These are phyloP conservation scores for Margaritispora aquatica DNA, from an alignment of 495 filamentous ascomycete species.

Conservation along the genomic window DNA sequence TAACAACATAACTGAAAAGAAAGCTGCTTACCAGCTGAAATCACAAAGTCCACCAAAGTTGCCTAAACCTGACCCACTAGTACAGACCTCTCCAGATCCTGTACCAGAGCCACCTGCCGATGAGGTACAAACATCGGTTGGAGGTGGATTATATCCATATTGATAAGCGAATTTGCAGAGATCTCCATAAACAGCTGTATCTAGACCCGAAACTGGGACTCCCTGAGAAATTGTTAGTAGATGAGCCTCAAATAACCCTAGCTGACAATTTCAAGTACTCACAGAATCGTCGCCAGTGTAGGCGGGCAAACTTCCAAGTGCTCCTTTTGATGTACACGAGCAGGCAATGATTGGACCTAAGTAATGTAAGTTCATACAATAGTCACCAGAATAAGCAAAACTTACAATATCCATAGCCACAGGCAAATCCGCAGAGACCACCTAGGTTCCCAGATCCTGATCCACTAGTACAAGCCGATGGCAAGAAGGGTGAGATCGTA, in stretches of 20 bases:
- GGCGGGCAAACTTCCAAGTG: not conserved
- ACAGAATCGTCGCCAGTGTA: not conserved
- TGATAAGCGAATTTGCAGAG: not conserved
- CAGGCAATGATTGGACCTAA: not conserved
- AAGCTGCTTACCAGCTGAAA: too few species aligned
- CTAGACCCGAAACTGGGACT: not conserved
- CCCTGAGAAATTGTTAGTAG: not conserved
- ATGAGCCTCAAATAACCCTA: too few species aligned
- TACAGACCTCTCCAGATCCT: not conserved
- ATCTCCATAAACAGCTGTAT: not conserved
- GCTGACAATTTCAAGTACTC: not conserved
- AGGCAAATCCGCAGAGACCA: not conserved
- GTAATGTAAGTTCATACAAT: too few species aligned
- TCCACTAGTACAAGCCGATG: not conserved
- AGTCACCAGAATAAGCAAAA: not conserved
- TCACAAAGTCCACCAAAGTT: not conserved
- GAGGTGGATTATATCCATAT: not conserved
- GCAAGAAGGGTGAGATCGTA: not conserved
- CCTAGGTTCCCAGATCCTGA: not conserved
- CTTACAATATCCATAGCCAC: not conserved
- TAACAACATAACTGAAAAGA: too few species aligned
- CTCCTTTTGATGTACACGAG: too few species aligned
- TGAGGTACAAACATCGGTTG: not conserved
- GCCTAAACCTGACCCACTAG: not conserved
- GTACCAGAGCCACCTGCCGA: not conserved